These are phyloP conservation scores for Alternaria triticina DNA, from an alignment of 2,329 filamentous ascomycete genomes.

Conservation along the genomic window DNA sequence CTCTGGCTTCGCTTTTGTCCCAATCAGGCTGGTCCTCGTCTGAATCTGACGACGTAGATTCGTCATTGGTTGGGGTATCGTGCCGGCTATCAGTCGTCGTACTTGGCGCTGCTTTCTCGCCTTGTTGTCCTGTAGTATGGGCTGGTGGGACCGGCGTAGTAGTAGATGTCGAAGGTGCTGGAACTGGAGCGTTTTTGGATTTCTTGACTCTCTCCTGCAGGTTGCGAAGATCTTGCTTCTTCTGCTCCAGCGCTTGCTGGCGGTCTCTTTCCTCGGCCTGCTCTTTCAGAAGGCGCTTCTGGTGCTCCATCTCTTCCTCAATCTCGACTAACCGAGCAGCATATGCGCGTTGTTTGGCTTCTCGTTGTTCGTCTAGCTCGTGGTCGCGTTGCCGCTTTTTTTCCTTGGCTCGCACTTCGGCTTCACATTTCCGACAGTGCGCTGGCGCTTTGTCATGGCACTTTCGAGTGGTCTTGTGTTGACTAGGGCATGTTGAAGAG, in stretches of 20 bases:
- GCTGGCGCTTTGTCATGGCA: slow-evolving; percentile 54
- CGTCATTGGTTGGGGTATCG: neutral
- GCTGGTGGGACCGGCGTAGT: neutral
- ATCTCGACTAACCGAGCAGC: slow-evolving; percentile 54
- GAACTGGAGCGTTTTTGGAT: neutral
- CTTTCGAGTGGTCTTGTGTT: slow-evolving; percentile 56
- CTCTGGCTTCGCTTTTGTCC: slow-evolving; percentile 39
- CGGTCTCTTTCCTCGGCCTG: slow-evolving; percentile 55
- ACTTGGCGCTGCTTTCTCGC: neutral
- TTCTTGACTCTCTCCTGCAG: slow-evolving; percentile 36
- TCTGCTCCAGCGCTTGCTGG: slow-evolving; percentile 54
- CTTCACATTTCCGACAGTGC: slow-evolving; percentile 60
- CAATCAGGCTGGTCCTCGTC: slow-evolving; percentile 2
- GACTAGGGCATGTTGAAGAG: slow-evolving; percentile 57
- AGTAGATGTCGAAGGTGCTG: neutral
- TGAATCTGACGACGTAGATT: neutral
- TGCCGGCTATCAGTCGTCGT: neutral
- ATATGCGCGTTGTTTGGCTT: slow-evolving; percentile 56
- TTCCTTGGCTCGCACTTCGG: slow-evolving; percentile 56
- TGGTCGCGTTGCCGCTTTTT: slow-evolving; percentile 56
- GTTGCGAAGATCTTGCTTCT: slow-evolving; percentile 54
- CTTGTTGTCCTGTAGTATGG: neutral
- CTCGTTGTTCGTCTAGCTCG: slow-evolving; percentile 59
- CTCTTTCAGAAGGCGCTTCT: slow-evolving; percentile 54
- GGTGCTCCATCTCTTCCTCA: slow-evolving; percentile 62